Conservation (phyloP, 108 stramenopile species). For the Cyclotella cryptica region DNA sequence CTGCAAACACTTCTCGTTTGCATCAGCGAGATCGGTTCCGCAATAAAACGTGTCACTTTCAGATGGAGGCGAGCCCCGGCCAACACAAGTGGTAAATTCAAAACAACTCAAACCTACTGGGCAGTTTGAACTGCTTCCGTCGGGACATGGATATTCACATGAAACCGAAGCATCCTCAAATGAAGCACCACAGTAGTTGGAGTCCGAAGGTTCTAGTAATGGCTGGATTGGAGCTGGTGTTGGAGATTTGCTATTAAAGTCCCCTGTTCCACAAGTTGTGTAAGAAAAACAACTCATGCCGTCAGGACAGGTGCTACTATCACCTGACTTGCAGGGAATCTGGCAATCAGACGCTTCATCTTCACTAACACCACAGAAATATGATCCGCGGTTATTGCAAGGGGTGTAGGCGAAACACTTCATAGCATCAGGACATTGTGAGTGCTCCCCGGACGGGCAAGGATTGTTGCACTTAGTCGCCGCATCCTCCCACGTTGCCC, state of each 20-base stretch:
- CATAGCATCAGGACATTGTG: slow-evolving; percentile 49
- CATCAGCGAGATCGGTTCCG: slow-evolving; percentile 83
- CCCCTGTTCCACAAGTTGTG: slow-evolving; percentile 72
- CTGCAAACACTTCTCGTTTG: slow-evolving; percentile 62
- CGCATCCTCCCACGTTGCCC: slow-evolving; percentile 45
- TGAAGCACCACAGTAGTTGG: slow-evolving; percentile 45
- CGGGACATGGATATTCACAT: slow-evolving; percentile 44
- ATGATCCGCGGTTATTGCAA: slow-evolving; percentile 54
- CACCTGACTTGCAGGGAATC: slow-evolving; percentile 74
- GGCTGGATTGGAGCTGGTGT: slow-evolving; percentile 28
- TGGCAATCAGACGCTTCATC: slow-evolving; percentile 57
- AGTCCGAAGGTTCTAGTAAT: slow-evolving; percentile 29
- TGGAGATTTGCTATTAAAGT: slow-evolving; percentile 43
- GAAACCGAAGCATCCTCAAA: slow-evolving; percentile 38
- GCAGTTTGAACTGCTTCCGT: slow-evolving; percentile 28
- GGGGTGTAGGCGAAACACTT: slow-evolving; percentile 59
- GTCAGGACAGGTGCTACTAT: slow-evolving; percentile 69
- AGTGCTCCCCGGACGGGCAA: slow-evolving; percentile 53
- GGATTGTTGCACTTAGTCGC: slow-evolving; percentile 46
- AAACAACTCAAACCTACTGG: slow-evolving; percentile 42
- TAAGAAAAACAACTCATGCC: slow-evolving; percentile 83
- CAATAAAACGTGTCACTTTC: slow-evolving; percentile 58
- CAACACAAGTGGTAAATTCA: slow-evolving; percentile 51
- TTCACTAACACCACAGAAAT: slow-evolving; percentile 45
- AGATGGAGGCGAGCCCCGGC: not conserved